phyloP scores from a whole-genome alignment of 192 early-diverging fungal species.

The Rhizophagus clarus region DNA sequence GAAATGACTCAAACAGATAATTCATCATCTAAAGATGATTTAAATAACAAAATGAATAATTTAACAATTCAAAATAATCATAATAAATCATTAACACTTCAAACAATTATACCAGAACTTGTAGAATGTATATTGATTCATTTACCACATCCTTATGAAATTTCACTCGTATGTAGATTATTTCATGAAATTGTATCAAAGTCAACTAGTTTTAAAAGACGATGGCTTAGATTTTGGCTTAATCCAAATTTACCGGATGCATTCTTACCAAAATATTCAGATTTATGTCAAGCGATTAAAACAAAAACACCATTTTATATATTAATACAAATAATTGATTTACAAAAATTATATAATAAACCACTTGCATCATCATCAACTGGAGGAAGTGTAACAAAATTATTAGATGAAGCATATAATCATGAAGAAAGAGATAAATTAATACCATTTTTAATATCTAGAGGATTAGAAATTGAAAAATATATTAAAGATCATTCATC shows the following conservation, averaged over 20 bases:
- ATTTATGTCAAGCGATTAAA: conserved; percentile 23
- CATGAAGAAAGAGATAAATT: not conserved
- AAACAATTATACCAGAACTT: conserved; percentile 24
- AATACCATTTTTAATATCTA: conserved; percentile 14
- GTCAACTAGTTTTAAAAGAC: conserved; percentile 26
- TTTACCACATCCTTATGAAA: not conserved
- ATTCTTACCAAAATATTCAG: conserved; percentile 29
- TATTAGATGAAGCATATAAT: conserved; percentile 6
- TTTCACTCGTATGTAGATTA: conserved; percentile 16
- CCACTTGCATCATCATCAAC: conserved; percentile 15
- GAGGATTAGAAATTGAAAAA: conserved; percentile 14
- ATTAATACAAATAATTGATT: conserved; percentile 25
- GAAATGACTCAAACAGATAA: not conserved
- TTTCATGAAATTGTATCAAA: conserved; percentile 14
- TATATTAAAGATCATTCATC: conserved; percentile 19
- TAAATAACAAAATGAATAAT: not conserved
- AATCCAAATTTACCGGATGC: conserved; percentile 29
- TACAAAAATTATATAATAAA: conserved; percentile 12
- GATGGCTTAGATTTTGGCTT: conserved; percentile 31
- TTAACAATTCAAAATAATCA: not conserved
- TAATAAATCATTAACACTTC: not conserved
- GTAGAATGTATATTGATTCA: conserved; percentile 28
- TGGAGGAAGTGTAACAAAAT: conserved; percentile 10
- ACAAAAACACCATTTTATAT: conserved; percentile 30
- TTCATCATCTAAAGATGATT: no score